A percentile compares a stretch with the other conserved stretches of the same genome.
Conservation (phyloP, 306 rosid genomes). For the Medicago arabica region DNA sequence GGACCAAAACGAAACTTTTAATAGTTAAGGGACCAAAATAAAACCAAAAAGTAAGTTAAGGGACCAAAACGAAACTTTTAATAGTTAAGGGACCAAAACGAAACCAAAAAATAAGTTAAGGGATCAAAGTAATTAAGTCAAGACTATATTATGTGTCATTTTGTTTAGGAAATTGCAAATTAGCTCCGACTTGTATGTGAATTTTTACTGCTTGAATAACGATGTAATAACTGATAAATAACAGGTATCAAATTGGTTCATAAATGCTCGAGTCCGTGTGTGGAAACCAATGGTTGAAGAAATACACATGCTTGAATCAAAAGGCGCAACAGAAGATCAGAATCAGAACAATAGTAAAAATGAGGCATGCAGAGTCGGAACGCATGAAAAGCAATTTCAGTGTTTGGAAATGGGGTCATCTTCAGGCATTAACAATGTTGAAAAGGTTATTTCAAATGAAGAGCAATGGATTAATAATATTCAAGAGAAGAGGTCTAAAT, state of each 20-base stretch:
- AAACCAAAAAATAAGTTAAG: no score
- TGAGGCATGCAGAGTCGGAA: conserved; percentile 29
- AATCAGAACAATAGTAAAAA: conserved; percentile 33
- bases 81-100: no score
- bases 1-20: no score
- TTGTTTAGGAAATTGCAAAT: background rate
- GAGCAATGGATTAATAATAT: conserved; percentile 44
- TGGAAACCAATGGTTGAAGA: conserved; percentile 99
- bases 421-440: conserved; percentile 31
- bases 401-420: conserved; percentile 51
- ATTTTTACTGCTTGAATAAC: conserved; percentile 8
- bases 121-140: no score
- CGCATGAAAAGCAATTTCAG: conserved; percentile 47
- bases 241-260: conserved; percentile 98
- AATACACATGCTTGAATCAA: conserved; percentile 89
- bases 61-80: no score
- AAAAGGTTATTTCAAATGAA: conserved; percentile 31
- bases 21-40: no score
- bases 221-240: background rate
- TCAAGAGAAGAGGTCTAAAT: conserved; percentile 71
- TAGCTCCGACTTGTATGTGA: background rate
- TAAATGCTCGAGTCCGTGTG: conserved; percentile 91
- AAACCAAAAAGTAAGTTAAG: no score
- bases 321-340: conserved; percentile 48
- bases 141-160: background rate